Evolutionary conservation across 306 rosid species (phyloP), one percentile per base, ranked within the genome.

Genomic region (Lagenaria siceraria): DNA sequence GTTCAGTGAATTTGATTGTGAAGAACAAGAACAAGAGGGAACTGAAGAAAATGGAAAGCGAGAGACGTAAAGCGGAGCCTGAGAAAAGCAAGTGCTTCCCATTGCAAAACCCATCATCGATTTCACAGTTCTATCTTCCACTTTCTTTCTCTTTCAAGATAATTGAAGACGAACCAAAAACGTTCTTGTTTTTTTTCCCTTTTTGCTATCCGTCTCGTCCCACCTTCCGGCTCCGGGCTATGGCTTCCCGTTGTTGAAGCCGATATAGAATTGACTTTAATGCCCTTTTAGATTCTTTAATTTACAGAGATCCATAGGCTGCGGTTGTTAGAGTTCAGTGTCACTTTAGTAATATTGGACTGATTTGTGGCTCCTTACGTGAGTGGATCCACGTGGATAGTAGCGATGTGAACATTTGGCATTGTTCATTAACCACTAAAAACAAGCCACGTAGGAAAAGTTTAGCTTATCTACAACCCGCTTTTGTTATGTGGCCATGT

Each of bases 61-160:
- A 40, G 74, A 83, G 51, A 63, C n/a, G 22, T 51, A 33, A 49
- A 79, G 76, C 1, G 90, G 88, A 77, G 88, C 69, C 43, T 87
- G 93, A 7, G 83, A 75, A 33, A 71, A 79, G 87, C 84, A 87
- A 59, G 84, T 80, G 84, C 80, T 80, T 56, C 84, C 86, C 33
- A 75, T 70, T 18, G 79, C 77, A 56, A 89, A 84, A 7, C 84
- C 87, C 97, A 82, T 89, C 59, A 48, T 27, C 64, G 48, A 51
- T 25, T 35, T 38, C 53, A 27, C 22, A 63, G 14, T 19, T 33
- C 55, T 11, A 48, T 3, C 79, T 61, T 51, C 43, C 72, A 29
- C 9, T 79, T 10, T 15, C 29, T 61, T 62, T 77, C 73, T 35
- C 33, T 75, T 36, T 18, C 46, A 17, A 73, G 61, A 73, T 73